Conservation (phyloP, 2,329 filamentous ascomycete genomes). For the Fonsecaea multimorphosa region DNA sequence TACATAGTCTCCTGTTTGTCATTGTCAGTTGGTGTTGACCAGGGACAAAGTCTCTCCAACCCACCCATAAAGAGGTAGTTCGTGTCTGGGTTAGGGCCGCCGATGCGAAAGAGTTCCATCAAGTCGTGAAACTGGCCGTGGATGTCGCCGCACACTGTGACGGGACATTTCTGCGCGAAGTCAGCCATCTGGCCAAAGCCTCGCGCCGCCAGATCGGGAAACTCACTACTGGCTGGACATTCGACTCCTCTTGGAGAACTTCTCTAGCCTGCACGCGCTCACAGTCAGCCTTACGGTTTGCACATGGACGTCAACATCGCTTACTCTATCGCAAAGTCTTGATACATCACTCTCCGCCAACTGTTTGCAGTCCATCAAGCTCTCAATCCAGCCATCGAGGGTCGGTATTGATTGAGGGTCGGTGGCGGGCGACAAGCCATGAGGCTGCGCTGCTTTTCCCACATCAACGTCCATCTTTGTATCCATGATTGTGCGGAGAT, state of each 20-base stretch:
- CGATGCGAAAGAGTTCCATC: constrained; percentile 99
- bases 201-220: constrained; percentile 10
- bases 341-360: constrained; percentile 92
- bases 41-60: constrained; percentile 41
- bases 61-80: constrained; percentile 99
- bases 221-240: constrained; percentile 94
- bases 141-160: constrained; percentile 98
- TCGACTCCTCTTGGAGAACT: constrained; percentile 95
- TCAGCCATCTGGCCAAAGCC: constrained; percentile 23
- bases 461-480: constrained; percentile 98
- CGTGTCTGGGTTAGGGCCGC: constrained; percentile 95
- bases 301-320: constrained; percentile 43
- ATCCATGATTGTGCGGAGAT: constrained; percentile 68
- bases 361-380: constrained; percentile 98
- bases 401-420: constrained; percentile 91
- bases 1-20: constrained; percentile 82
- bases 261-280: constrained; percentile 74
- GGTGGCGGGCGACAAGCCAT: constrained; percentile 74
- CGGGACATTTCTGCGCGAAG: constrained; percentile 81
- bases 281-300: constrained; percentile 23
- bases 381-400: constrained; percentile 98
- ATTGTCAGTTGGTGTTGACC: constrained; percentile 3
- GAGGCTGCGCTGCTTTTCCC: constrained; percentile 78
- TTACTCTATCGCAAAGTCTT: constrained; percentile 95
- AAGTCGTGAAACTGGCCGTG: constrained; percentile 98